Conservation (phyloP, 1,284 basidiomycete genomes). For the Cystobasidium sp. region DNA sequence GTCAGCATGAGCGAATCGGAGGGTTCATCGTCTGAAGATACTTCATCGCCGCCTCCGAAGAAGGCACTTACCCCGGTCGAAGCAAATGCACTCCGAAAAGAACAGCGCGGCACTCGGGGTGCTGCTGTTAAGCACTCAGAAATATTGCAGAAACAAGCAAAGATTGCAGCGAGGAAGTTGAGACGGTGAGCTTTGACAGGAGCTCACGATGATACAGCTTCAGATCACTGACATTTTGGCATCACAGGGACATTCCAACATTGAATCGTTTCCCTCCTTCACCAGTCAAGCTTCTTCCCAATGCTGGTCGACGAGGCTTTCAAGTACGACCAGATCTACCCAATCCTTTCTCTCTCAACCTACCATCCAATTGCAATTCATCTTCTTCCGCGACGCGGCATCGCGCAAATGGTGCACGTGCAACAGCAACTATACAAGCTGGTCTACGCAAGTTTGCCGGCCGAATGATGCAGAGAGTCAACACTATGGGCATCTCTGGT, state of each 20-base stretch:
- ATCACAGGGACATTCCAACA: conserved; percentile 1
- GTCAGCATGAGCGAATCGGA: conserved; percentile 43
- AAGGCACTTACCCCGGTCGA: conserved; percentile 53
- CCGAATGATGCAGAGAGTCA: conserved; percentile 23
- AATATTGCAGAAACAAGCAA: not conserved
- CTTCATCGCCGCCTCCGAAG: not conserved
- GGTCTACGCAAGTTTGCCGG: conserved; percentile 27
- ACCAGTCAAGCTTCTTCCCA: conserved; percentile 42
- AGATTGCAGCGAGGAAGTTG: conserved; percentile 7
- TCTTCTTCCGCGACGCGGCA: not conserved
- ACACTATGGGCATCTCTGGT: conserved; percentile 23
- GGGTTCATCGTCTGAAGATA: conserved; percentile 46
- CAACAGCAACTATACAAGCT: conserved; percentile 20
- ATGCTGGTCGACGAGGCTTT: conserved; percentile 20
- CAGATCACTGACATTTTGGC: not conserved
- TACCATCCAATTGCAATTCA: not conserved
- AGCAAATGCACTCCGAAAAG: conserved; percentile 9
- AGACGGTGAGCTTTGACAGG: not conserved
- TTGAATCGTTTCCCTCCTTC: conserved; percentile 30
- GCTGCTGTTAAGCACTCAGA: not conserved
- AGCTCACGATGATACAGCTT: not conserved
- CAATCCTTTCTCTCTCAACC: conserved; percentile 7
- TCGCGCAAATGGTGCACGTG: conserved; percentile 1
- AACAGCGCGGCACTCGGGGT: not conserved
- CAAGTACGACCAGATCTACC: conserved; percentile 35